Base-by-base conservation (phyloP, 1,284 basidiomycete genomes). In the Tilletia walkeri region DNA sequence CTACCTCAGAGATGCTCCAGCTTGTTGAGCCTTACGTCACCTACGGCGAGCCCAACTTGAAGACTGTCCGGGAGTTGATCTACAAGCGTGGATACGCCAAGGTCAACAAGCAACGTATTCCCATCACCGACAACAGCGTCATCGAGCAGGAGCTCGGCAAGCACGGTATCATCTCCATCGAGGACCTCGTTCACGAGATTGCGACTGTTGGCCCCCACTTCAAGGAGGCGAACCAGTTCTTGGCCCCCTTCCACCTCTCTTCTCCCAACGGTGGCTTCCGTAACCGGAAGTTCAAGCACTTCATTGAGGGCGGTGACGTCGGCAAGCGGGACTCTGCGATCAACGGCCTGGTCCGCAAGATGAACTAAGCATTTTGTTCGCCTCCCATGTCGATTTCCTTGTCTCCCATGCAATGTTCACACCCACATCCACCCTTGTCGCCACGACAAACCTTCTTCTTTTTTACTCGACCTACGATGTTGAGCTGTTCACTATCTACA, bases 21-120 rank as follows among this genome's bases (percentile, higher is more conserved):
- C 89, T 98, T 70, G 90, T 99, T 79, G 93, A 95, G 86, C 95
- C 96, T 69, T 99, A 97, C 86, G 88, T 99, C 83, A 92, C 96
- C 69, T 79, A 78, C 79, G 90, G 93, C 85, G 93, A 95, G 85
- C 92, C 94, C 73, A 97, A 97, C 88, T 88, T 98, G 82, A 97
- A 97, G 87, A 90, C 94, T 63, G 91, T 98, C 84, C 93, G 95
- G 79, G 95, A 98, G 86, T 88, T 99, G 76, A 91, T 99, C 87
- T 99, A 99, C 91, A 99, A 99, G 90, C 93, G 96, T 80, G 96
- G 96, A 73, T 98, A 97, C 86, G 96, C 95, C 86, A 99, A 98
- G 88, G 90, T 99, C 85, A 87, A 95, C 89, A 95, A 93, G 86
- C 95, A 98, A 86, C 92, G 95, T 84, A 92, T 99, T 82, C 95